Evolutionary conservation across 2,329 filamentous ascomycete genomes (phyloP), one percentile per base, ranked within the genome.

Genomic region (Hirsutella minnesotensis): DNA sequence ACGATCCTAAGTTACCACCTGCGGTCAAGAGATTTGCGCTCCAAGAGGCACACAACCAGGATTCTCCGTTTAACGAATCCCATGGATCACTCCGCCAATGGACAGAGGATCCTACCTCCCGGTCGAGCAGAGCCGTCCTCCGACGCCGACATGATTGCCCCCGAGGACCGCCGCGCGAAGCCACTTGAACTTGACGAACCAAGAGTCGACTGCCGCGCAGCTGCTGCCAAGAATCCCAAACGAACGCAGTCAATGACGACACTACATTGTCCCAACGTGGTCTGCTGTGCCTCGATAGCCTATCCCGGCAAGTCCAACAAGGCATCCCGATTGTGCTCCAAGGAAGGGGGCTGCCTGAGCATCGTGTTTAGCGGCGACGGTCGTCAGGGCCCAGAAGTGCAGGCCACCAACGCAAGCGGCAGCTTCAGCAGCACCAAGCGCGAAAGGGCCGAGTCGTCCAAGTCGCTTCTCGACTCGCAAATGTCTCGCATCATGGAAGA

Each of bases 401-500:
- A 15, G 16, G 24, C 38, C 16, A 15, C 31, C 4, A 37, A 20
- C 16, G 33, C 18, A 12, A 16, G 33, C 20, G 27, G 19, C 43
- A 38, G 21, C 18, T 12, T 20, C 20, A 29, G n/a, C n/a, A 35
- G 36, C 35, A 21, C 13, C 7, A 24, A 12, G 13, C 4, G 9
- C 8, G n/a, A 20, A 13, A 29, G 38, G 18, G 20, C 13, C 5
- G 18, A 24, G 29, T 41, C 38, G 4, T 15, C 29, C 38, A 38
- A 21, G 9, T 38, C 44, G 2, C 43, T 13, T 5, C 27, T 34
- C 21, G 21, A 27, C 44, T 19, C 39, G 8, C 41, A 38, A 24
- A 34, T 38, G 5, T 40, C 31, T 36, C 34, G 38, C 9, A n/a
- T 19, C 21, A 27, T 46, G n/a, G 41, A 43, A 12, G 44, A 30